phyloP scores from a whole-genome alignment of 1,139 yeast genomes.

The Kazachstania sp. region DNA sequence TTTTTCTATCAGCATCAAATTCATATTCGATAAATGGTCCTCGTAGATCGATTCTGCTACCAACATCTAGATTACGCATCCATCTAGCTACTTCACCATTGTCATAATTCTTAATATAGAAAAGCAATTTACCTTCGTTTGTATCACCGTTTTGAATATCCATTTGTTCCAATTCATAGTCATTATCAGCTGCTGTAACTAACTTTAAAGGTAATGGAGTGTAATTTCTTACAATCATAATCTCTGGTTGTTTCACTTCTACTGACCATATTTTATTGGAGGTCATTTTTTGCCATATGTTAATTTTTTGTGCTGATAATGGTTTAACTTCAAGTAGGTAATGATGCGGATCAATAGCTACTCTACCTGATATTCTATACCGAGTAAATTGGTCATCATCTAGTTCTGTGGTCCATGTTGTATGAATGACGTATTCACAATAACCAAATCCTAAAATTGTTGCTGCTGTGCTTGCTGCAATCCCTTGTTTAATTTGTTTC shows the following conservation, averaged over 20 bases:
- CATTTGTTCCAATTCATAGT: not conserved
- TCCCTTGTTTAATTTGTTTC: not conserved
- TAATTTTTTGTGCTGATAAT: conserved; percentile 32
- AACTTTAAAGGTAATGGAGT: conserved; percentile 71
- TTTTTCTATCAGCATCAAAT: conserved; percentile 56
- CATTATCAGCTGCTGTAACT: conserved; percentile 27
- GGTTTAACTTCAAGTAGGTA: conserved; percentile 70
- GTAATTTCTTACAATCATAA: conserved; percentile 78
- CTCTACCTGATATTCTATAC: conserved; percentile 60
- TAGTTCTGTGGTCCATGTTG: conserved; percentile 16
- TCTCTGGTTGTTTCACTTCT: conserved; percentile 85
- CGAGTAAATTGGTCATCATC: conserved; percentile 54
- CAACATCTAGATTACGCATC: conserved; percentile 50
- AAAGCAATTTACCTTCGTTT: conserved; percentile 63
- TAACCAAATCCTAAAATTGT: conserved; percentile 1
- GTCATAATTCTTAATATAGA: conserved; percentile 68
- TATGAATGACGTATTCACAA: not conserved
- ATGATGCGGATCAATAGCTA: conserved; percentile 59
- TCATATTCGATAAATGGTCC: conserved; percentile 74
- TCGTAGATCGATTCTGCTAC: conserved; percentile 64
- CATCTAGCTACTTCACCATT: conserved; percentile 87
- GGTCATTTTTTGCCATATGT: conserved; percentile 48
- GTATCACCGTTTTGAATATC: conserved; percentile 27
- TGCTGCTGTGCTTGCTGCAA: not conserved
- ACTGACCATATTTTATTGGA: conserved; percentile 75